phyloP scores from a whole-genome alignment of 2,329 filamentous ascomycete species.

The Venturia nashicola region DNA sequence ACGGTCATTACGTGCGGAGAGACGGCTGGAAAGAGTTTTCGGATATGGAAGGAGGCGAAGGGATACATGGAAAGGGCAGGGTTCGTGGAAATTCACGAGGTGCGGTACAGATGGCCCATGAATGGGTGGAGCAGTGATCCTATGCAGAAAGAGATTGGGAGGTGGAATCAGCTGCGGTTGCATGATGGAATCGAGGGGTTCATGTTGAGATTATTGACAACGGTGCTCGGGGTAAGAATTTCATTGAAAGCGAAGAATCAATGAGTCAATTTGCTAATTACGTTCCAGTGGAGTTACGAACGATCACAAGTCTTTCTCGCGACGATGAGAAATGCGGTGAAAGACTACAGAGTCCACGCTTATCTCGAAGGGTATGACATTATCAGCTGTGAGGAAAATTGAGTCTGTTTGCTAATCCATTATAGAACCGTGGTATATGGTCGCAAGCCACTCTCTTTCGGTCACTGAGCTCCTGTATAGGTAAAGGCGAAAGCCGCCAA shows the following conservation, averaged over 20 bases:
- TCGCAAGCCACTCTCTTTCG: background rate
- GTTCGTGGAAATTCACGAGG: conserved; percentile 22
- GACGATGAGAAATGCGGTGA: conserved; percentile 22
- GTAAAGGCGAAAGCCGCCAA: no score
- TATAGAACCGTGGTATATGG: background rate
- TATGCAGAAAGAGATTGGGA: conserved; percentile 23
- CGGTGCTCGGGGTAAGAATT: conserved; percentile 14
- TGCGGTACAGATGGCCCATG: conserved; percentile 24
- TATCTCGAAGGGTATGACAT: conserved; percentile 16
- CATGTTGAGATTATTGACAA: conserved; percentile 23
- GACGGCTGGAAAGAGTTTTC: conserved; percentile 25
- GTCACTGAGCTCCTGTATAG: background rate
- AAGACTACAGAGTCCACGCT: conserved; percentile 21
- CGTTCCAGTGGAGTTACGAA: conserved; percentile 10
- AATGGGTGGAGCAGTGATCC: conserved; percentile 22
- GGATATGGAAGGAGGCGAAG: conserved; percentile 23
- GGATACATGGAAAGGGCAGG: conserved; percentile 19
- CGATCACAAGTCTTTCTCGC: conserved; percentile 25
- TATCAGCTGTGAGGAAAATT: background rate
- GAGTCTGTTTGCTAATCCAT: background rate
- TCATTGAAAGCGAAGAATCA: background rate
- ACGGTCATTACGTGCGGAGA: conserved; percentile 24
- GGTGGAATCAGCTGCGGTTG: conserved; percentile 21
- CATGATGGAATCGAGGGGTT: conserved; percentile 26
- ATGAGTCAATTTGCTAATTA: background rate